Evolutionary conservation across 306 rosid species (phyloP), one percentile per base, ranked within the genome.

Genomic region (Betula pendula): DNA sequence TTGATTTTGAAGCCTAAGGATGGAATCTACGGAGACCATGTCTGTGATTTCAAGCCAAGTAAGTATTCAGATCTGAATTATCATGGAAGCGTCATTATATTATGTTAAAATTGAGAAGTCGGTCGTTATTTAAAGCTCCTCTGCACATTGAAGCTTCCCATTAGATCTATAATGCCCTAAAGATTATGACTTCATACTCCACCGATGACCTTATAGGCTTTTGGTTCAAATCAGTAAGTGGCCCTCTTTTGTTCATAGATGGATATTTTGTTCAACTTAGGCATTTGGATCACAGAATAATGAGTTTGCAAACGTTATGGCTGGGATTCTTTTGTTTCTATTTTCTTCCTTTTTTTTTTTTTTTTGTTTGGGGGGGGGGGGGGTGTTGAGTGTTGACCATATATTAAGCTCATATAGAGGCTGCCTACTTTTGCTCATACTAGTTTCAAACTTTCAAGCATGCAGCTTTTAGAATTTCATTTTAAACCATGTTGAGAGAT

Each of bases 41-140:
- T 63, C 59, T 68, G 78, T 84, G 87, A 82, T 81, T 84, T 83
- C 84, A 77, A 74, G 77, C 82, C 79, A 40, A 47, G 96, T 89
- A 82, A 89, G 96, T 85, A 60, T 62, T 77, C 91, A 87, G 94
- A 93, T 93, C 96, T 91, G 89, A 89, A 85, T 74, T 85, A 20
- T 53, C 27, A 51, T 81, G 79, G 42, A 73, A 72, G 75, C 83
- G 55, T 38, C 45, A 70, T 53, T 63, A 52, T 60, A 24, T 55
- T 74, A 75, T 56, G 59, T 68, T 65, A 48, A 11, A 11, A 75
- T 82, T 71, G 84, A 77, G 68, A 67, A 40, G 79, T 43, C 75
- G 75, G 20, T 25, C 55, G 67, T 35, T 65, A 52, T 13, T 63
- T 51, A 22, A 69, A 35, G 63, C 70, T 73, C 71, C 60, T 65